A percentile compares a stretch with the other conserved stretches of the same genome.
Evolutionary conservation across 768 basidiomycete genomes (phyloP).

Genomic region (Albatrellus ellisii): DNA sequence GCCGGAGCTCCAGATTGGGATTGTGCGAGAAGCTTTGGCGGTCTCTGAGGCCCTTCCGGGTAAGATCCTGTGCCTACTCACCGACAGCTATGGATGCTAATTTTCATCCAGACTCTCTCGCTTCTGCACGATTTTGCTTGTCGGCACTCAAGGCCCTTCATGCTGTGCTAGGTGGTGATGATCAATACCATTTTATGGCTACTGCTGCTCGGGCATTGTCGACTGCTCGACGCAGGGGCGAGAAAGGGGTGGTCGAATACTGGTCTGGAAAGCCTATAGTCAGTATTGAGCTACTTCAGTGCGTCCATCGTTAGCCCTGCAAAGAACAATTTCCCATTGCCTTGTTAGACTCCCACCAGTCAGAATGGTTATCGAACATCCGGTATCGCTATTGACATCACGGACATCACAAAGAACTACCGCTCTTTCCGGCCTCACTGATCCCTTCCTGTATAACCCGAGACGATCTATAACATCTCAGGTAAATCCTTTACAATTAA

Average conservation of each 20-base stretch:
- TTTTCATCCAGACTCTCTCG: conserved; percentile 53
- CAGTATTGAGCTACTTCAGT: conserved; percentile 72
- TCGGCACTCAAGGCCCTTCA: conserved; percentile 71
- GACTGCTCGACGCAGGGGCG: conserved; percentile 68
- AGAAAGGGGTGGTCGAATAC: conserved; percentile 57
- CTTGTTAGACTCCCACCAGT: conserved; percentile 48
- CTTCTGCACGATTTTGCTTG: conserved; percentile 82
- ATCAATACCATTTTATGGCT: conserved; percentile 71
- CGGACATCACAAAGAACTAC: conserved; percentile 21
- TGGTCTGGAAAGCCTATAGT: conserved; percentile 79
- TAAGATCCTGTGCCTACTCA: conserved; percentile 21
- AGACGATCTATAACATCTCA: conserved; percentile 44
- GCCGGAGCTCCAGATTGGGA: conserved; percentile 89
- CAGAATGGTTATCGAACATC: conserved; percentile 64
- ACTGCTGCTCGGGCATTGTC: conserved; percentile 61
- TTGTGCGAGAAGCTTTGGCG: conserved; percentile 85
- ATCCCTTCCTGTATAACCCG: conserved; percentile 91
- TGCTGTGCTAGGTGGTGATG: conserved; percentile 50
- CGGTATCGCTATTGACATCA: conserved; percentile 37
- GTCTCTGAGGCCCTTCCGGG: conserved; percentile 89
- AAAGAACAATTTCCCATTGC: conserved; percentile 2
- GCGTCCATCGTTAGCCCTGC: conserved; percentile 16
- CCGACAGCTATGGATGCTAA: neutral
- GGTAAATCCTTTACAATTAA: conserved; percentile 25
- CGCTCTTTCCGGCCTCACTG: conserved; percentile 40